phyloP scores from a whole-genome alignment of 768 basidiomycete species.

The Myochromella boudieri region DNA sequence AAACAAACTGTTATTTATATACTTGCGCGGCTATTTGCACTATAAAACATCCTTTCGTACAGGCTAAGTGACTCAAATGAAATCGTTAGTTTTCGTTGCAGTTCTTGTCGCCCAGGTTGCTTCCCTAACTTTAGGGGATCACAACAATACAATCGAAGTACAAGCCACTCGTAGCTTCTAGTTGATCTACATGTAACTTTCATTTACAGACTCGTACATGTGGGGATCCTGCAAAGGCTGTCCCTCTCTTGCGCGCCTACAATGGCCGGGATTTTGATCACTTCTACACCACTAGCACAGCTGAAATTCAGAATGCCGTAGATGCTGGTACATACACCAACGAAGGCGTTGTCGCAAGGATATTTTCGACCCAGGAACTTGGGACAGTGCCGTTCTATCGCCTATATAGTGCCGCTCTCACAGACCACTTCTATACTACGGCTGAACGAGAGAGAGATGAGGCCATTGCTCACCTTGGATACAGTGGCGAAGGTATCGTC shows the following conservation, averaged over 20 bases:
- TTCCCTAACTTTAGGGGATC: too few species aligned
- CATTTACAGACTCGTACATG: slow-evolving; percentile 1
- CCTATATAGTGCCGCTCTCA: slow-evolving; percentile 10
- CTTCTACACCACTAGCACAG: slow-evolving; percentile 3
- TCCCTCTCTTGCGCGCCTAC: neutral
- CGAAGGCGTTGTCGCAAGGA: slow-evolving; percentile 12
- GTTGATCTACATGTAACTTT: too few species aligned
- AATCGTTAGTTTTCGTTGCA: too few species aligned
- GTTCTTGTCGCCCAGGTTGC: too few species aligned
- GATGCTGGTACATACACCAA: neutral
- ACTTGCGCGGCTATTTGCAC: too few species aligned
- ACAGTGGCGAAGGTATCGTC: slow-evolving; percentile 15
- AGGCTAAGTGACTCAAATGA: too few species aligned
- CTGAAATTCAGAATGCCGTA: neutral
- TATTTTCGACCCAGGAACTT: slow-evolving; percentile 11
- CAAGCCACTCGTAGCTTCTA: too few species aligned
- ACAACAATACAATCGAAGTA: too few species aligned
- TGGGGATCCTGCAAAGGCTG: neutral
- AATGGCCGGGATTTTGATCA: neutral
- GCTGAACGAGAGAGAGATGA: slow-evolving; percentile 13
- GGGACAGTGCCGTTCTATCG: slow-evolving; percentile 21
- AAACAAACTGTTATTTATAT: too few species aligned
- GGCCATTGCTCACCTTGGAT: slow-evolving; percentile 11
- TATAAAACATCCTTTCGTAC: too few species aligned
- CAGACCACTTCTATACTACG: slow-evolving; percentile 25